Evolutionary conservation across 2,329 filamentous ascomycete species (phyloP), one percentile per base, ranked within the genome.

Genomic region (Exophiala mesophila): DNA sequence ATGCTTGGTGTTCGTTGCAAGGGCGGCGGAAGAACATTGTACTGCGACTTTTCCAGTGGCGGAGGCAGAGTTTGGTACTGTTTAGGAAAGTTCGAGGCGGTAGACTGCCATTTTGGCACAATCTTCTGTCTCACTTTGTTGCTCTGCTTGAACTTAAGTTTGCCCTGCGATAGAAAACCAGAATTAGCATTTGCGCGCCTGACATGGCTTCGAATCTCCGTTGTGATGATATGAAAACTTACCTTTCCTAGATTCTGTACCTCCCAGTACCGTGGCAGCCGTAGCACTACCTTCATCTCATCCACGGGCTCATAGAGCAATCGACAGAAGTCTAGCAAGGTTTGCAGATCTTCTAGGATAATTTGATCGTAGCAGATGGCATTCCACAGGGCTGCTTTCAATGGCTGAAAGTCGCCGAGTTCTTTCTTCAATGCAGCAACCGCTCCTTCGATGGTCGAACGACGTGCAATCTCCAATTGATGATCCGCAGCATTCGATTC

Each of bases 401-500:
- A 65, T 2, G 61, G 57, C 24, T 65, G 48, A 36, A 80, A 71
- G 5, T 62, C 56, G 3, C 63, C 63, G 13, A 83, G 53, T 39
- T 78, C 73, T 23, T 60, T 59, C 55, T 73, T 80, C 26, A 83
- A 60, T 2, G 74, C 77, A 20, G 66, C 66, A 17, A 80, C 60
- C 4, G 79, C 79, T 21, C 76, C 77, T 19, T 74, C 69, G n/a
- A 80, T 64, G 3, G 70, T 78, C 49, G 73, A 70, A 49, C 68
- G 72, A 36, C 78, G 69, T 2, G 71, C 73, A 18, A 77, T 62
- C 46, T 75, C 72, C 1, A 71, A 66, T 45, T 72, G 69, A n/a
- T 75, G 72, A 15, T 67, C 63, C 37, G 74, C 69, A 1, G 68
- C 72, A 3, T 35, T 37, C 5, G 15, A 24, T 16, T 65, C 64